These are phyloP conservation scores for Penicillium hesseltinei DNA, from an alignment of 2,329 filamentous ascomycete species.

Conservation along the genomic window DNA sequence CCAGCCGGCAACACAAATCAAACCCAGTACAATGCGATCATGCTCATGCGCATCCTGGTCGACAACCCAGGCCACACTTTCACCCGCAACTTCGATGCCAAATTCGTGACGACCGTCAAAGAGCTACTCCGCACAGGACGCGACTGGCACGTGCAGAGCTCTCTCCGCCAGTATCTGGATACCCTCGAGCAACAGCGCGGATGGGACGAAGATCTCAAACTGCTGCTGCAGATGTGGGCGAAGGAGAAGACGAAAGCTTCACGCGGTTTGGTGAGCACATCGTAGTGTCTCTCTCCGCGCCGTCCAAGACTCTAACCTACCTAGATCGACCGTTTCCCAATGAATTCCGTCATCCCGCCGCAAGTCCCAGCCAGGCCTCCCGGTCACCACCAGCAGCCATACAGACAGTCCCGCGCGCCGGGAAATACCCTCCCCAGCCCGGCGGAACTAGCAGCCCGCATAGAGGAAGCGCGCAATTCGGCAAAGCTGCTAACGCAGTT, in stretches of 20 bases:
- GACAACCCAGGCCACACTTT: constrained; percentile 91
- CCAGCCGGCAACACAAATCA: constrained; percentile 65
- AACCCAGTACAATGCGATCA: constrained; percentile 92
- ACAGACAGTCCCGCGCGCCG: constrained; percentile 32
- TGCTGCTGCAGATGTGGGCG: constrained; percentile 81
- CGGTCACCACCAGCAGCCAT: not conserved
- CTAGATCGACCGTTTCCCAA: constrained; percentile 13
- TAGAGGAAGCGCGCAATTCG: constrained; percentile 87
- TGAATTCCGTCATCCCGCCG: not conserved
- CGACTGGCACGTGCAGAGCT: constrained; percentile 77
- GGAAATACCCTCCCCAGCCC: constrained; percentile 59
- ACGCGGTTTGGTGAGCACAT: constrained; percentile 40
- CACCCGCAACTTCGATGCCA: constrained; percentile 83
- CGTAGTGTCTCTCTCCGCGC: not conserved
- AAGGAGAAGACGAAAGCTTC: constrained; percentile 73
- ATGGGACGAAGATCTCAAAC: constrained; percentile 69
- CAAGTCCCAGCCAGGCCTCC: not conserved
- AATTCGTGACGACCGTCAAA: constrained; percentile 75
- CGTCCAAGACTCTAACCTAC: not conserved
- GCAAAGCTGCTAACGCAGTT: constrained; percentile 91
- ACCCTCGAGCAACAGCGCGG: constrained; percentile 69
- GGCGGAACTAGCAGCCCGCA: constrained; percentile 73
- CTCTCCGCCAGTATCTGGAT: constrained; percentile 83
- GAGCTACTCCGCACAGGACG: constrained; percentile 68
- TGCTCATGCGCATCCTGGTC: constrained; percentile 86